A percentile compares a stretch with the other conserved stretches of the same genome.
Evolutionary conservation across 495 filamentous ascomycete species (phyloP).

Genomic region (Penicillium pulvis): DNA sequence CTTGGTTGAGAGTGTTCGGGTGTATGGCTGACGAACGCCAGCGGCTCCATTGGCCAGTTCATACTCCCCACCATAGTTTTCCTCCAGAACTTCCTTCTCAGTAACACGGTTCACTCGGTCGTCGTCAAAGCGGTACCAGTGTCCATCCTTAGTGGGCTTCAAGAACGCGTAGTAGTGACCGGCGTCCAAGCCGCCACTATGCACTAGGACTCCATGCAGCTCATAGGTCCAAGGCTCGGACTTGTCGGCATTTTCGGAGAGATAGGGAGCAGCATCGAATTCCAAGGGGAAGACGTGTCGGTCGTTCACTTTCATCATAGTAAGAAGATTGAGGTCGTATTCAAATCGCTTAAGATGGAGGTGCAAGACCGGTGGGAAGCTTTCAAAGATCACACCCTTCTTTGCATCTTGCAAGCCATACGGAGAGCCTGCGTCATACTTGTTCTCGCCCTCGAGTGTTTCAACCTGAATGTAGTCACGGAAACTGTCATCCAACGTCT

Average conservation of each 20-base stretch:
- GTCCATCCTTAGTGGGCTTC: constrained; percentile 86
- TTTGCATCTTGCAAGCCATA: constrained; percentile 93
- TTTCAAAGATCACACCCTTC: constrained; percentile 96
- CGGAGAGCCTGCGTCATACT: constrained; percentile 87
- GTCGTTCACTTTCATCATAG: constrained; percentile 99
- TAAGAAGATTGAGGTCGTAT: constrained; percentile 92
- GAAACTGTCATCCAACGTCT: constrained; percentile 91
- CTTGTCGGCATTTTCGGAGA: constrained; percentile 82
- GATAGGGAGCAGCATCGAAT: constrained; percentile 86
- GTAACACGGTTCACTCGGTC: constrained; percentile 93
- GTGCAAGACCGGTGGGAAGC: constrained; percentile 93
- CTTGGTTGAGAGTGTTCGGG: constrained; percentile 65
- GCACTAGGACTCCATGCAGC: constrained; percentile 92
- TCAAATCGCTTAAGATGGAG: constrained; percentile 97
- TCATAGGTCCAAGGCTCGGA: constrained; percentile 90
- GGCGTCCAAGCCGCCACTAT: constrained; percentile 94
- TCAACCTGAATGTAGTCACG: constrained; percentile 95
- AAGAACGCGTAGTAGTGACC: constrained; percentile 99
- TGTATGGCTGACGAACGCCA: constrained; percentile 66
- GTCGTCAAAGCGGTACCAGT: constrained; percentile 97
- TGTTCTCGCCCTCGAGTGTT: constrained; percentile 96
- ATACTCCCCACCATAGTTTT: constrained; percentile 95
- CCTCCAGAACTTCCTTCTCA: constrained; percentile 87
- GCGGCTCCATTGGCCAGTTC: constrained; percentile 58
- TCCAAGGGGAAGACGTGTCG: constrained; percentile 95